These are phyloP conservation scores for Sporobolomyces phaffii DNA, from an alignment of 768 basidiomycete genomes.

Conservation along the genomic window DNA sequence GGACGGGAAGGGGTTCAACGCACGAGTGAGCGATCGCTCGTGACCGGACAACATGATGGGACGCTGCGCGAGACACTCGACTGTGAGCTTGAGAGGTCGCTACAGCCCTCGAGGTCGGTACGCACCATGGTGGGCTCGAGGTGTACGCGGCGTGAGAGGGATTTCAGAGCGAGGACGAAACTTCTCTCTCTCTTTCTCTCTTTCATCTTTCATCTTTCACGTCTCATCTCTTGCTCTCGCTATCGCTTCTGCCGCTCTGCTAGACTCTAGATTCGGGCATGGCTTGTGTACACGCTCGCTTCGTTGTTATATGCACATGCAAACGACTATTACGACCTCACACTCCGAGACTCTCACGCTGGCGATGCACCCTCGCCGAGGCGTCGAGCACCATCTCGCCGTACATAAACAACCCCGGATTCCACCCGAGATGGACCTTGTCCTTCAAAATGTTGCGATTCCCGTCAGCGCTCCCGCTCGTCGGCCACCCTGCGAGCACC, in stretches of 20 bases:
- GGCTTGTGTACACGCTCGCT: too few relatives aligned
- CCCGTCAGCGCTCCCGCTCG: background rate
- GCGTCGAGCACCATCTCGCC: conserved; percentile 1
- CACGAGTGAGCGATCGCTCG: conserved; percentile 78
- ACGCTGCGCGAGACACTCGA: background rate
- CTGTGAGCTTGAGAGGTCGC: too few relatives aligned
- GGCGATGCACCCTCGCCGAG: background rate
- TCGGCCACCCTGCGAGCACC: conserved; percentile 6
- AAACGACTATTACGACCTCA: too few relatives aligned
- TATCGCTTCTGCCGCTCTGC: too few relatives aligned
- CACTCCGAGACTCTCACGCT: too few relatives aligned
- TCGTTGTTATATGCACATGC: too few relatives aligned
- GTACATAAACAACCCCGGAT: conserved; percentile 2
- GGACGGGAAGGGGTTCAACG: background rate
- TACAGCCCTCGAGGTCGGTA: background rate
- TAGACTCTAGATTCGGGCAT: too few relatives aligned
- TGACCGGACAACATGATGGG: conserved; percentile 60
- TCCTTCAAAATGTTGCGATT: background rate
- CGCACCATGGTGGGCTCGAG: conserved; percentile 9
- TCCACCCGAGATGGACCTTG: conserved; percentile 5
- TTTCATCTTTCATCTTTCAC: background rate
- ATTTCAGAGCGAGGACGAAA: background rate
- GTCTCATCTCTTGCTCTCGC: background rate
- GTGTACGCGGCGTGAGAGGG: too few relatives aligned
- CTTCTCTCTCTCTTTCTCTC: background rate